Evolutionary conservation across 306 rosid species (phyloP), one percentile per base, ranked within the genome.

Genomic region (Pyrus communis): DNA sequence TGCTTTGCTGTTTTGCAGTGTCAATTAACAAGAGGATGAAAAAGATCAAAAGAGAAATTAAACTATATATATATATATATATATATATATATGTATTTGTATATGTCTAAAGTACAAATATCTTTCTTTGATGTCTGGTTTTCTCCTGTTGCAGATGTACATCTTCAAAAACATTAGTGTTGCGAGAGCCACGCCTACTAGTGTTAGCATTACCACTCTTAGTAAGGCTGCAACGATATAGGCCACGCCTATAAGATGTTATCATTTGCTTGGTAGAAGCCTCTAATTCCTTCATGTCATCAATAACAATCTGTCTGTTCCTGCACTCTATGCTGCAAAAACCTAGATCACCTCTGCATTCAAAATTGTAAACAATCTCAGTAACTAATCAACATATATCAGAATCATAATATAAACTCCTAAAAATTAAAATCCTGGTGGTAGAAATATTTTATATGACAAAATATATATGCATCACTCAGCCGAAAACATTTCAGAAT

Each of bases 321-420:
- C 89, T 30, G 62, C 91, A 87, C 76, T 78, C 80, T 28, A 78
- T 38, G 70, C 91, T 87, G 60, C 91, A 87, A 38, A 82, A 87
- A 22, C 87, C 87, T 23, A 78, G 68, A 77, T 87, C 83, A 11
- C 91, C 89, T 71, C 91, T 87, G 86, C 82, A 76, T 28, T 28
- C 22, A 35, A 15, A 45, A 75, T n/a, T 14, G 22, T 30, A 15
- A 49, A 49, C 21, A 1, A 17, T 49, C 17, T 49, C 54, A 49
- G 19, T 49, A 49, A 49, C 18, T 49, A 17, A 49, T 49, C 2
- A 35, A 49, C 9, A 40, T 40, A 9, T 40, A 9, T 40, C 43
- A 40, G 43, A 40, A 40, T 40, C 43, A 40, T 40, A 49, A 15
- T 15, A 49, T 49, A 15, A 12, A 42, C 46, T 42, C 4, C 19